These are phyloP conservation scores for Epicoccum nigrum DNA, from an alignment of 2,329 filamentous ascomycete genomes.

Conservation along the genomic window DNA sequence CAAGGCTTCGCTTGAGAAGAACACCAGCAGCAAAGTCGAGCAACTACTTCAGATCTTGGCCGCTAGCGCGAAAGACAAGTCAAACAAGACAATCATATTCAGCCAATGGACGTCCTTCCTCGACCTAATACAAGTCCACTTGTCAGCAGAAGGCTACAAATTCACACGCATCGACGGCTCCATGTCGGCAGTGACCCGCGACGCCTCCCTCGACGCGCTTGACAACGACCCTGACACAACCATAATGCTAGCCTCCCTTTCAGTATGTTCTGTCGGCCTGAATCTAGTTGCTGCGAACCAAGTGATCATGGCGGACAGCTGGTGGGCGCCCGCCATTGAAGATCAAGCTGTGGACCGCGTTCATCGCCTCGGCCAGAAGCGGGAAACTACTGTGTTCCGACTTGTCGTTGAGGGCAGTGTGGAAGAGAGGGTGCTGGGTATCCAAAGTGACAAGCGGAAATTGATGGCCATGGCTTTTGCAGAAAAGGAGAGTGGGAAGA, in stretches of 20 bases:
- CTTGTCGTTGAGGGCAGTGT: slow-evolving; percentile 81
- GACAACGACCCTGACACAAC: slow-evolving; percentile 70
- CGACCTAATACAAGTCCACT: slow-evolving; percentile 71
- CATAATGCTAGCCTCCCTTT: slow-evolving; percentile 80
- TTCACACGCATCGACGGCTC: slow-evolving; percentile 80
- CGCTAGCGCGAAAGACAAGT: slow-evolving; percentile 66
- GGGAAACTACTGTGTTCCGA: slow-evolving; percentile 78
- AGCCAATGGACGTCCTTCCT: slow-evolving; percentile 80
- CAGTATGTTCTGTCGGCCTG: slow-evolving; percentile 82
- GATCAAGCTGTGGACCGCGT: slow-evolving; percentile 91
- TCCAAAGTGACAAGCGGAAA: slow-evolving; percentile 79
- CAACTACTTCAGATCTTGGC: slow-evolving; percentile 76
- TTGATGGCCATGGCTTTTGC: slow-evolving; percentile 80
- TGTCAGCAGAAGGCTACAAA: slow-evolving; percentile 64
- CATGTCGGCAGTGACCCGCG: slow-evolving; percentile 74
- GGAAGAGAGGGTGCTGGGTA: slow-evolving; percentile 78
- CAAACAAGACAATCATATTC: slow-evolving; percentile 74
- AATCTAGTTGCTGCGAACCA: slow-evolving; percentile 88
- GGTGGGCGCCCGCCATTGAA: slow-evolving; percentile 92
- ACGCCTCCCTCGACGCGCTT: slow-evolving; percentile 71
- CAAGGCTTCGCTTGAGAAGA: slow-evolving; percentile 54
- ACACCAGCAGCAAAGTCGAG: slow-evolving; percentile 81
- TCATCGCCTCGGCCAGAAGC: slow-evolving; percentile 81
- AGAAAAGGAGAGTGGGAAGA: slow-evolving; percentile 68
- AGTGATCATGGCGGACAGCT: slow-evolving; percentile 81